A percentile compares a stretch with the other conserved stretches of the same genome.
phyloP scores from a whole-genome alignment of 2,329 filamentous ascomycete genomes.

The Samsoniella hepiali region DNA sequence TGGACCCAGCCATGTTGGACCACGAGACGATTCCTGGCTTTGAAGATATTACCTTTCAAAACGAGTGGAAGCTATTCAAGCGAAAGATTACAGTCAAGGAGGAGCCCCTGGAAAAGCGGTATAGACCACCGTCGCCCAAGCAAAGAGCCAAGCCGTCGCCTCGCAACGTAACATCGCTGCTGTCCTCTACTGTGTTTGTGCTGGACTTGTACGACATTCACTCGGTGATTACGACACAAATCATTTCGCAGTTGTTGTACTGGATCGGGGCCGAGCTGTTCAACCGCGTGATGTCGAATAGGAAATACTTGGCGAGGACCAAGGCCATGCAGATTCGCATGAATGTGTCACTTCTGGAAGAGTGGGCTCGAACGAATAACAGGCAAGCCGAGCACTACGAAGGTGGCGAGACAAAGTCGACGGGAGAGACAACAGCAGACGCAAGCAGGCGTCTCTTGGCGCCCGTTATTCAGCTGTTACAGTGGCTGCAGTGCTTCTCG shows the following conservation, averaged over 20 bases:
- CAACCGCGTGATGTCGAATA: constrained; percentile 95
- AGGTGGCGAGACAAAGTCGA: constrained; percentile 79
- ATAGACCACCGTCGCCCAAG: constrained; percentile 89
- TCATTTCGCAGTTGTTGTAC: constrained; percentile 88
- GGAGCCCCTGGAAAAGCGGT: constrained; percentile 85
- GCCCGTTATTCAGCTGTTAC: constrained; percentile 87
- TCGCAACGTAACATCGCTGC: constrained; percentile 88
- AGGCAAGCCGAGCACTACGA: constrained; percentile 94
- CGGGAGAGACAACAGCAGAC: constrained; percentile 83
- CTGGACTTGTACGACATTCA: constrained; percentile 98
- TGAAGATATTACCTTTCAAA: constrained; percentile 93
- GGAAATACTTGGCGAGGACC: constrained; percentile 88
- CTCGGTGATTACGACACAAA: constrained; percentile 90
- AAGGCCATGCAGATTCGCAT: constrained; percentile 99
- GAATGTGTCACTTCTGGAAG: constrained; percentile 93
- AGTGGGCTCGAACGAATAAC: constrained; percentile 94
- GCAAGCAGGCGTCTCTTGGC: constrained; percentile 79
- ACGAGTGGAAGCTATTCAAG: constrained; percentile 98
- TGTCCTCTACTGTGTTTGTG: constrained; percentile 95
- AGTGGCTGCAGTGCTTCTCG: constrained; percentile 98
- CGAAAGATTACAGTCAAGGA: constrained; percentile 86
- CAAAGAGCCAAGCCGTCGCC: constrained; percentile 88
- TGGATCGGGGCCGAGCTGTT: constrained; percentile 96
- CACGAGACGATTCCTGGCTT: constrained; percentile 98
- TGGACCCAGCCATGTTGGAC: constrained; percentile 91